phyloP scores from a whole-genome alignment of 2,329 filamentous ascomycete genomes.

The Fusarium azukiicola region DNA sequence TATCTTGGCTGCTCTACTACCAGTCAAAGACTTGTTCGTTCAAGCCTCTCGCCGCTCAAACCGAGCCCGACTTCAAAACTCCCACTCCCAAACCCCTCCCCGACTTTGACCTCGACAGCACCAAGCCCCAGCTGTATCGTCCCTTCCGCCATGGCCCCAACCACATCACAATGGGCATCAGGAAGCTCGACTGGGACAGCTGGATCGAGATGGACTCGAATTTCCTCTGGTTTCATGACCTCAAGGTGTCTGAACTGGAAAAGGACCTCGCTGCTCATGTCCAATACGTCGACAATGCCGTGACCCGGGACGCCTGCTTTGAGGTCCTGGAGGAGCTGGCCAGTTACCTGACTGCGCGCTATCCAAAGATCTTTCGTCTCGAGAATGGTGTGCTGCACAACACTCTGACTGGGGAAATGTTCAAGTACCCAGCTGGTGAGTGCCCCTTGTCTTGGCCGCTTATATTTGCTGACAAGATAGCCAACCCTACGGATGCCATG shows the following conservation, averaged over 20 bases:
- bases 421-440: conserved; percentile 37
- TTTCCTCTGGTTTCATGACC: conserved; percentile 41
- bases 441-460: fast-evolving
- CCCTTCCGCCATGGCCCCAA: conserved; percentile 44
- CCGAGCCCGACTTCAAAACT: conserved; percentile 21
- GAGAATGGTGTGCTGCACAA: neutral
- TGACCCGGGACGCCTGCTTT: conserved; percentile 43
- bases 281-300: conserved; percentile 39
- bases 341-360: conserved; percentile 27
- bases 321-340: conserved; percentile 42
- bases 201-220: conserved; percentile 51
- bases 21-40: neutral
- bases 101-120: conserved; percentile 35
- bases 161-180: conserved; percentile 46
- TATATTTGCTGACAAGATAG: conserved; percentile 12
- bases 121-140: conserved; percentile 38
- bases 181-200: conserved; percentile 43
- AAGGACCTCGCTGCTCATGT: conserved; percentile 41
- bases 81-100: conserved; percentile 1
- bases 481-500: conserved; percentile 39
- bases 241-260: conserved; percentile 41
- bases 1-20: neutral
- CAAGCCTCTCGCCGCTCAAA: too few relatives aligned
- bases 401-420: conserved; percentile 31
- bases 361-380: conserved; percentile 44